Base-by-base conservation (phyloP, 176 grass and related monocot genomes). In the Melocanna baccifera region DNA sequence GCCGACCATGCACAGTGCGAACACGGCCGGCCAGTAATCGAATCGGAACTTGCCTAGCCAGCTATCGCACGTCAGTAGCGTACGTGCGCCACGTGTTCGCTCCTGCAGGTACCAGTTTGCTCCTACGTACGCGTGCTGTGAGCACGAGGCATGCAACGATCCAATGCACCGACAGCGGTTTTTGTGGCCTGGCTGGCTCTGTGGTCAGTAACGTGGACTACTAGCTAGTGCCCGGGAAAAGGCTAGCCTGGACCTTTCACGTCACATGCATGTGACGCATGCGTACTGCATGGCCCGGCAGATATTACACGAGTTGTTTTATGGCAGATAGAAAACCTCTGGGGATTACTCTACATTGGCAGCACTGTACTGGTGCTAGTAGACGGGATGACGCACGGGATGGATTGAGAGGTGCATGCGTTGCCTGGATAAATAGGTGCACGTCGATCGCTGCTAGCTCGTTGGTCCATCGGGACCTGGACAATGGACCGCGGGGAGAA, bases 261-360 rank as follows among this genome's bases (percentile, higher is more conserved):
- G 25, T 77, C 73, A 34, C 72, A 46, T 56, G 62, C 62, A 76
- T 67, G 36, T 18, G 15, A 47, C 4, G 46, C 37, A 48, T 59
- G 18, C 11, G n/a, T 22, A 1, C 1, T 55, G 29, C 9, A 65
- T 18, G 61, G 51, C 63, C 73, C 83, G 73, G 73, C n/a, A 85
- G 67, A 13, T 20, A 26, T 45, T 82, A 50, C 3, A 5, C 4
- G 20, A 4, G 9, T 1, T 1, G 0, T 12, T 18, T 11, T 56
- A 12, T 51, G 52, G 37, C 37, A 46, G 50, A 15, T 62, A 36
- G 47, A 61, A 62, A 12, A 23, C 80, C 80, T 83, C 53, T 73
- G 81, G 81, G 81, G 81, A 83, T 83, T 62, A 62, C 80, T 83
- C 56, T 32, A 62, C 67, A 15, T 29, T 37, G 8, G 2, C 58